Percentiles rank a stretch among this genome's conserved stretches.
These are phyloP conservation scores for Phytophthora megakarya DNA, from an alignment of 352 stramenopile species.

Conservation along the genomic window DNA sequence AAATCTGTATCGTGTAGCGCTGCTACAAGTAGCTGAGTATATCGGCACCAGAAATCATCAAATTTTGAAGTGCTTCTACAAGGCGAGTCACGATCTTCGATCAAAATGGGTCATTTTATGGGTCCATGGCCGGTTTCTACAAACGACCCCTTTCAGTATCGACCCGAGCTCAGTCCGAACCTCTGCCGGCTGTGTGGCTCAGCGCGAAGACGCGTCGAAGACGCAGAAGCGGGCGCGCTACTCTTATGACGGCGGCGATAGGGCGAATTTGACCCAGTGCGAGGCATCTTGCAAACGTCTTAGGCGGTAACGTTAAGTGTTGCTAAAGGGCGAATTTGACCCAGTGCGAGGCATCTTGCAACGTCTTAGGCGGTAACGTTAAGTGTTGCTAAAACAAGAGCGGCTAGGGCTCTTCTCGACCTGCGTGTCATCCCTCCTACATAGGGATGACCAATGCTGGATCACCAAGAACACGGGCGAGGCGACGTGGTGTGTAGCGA, in stretches of 20 bases:
- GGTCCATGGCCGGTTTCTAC: background rate
- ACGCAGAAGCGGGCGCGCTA: constrained; percentile 1
- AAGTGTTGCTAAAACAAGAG: background rate
- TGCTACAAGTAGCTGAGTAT: no score
- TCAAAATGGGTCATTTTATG: background rate
- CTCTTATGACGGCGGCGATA: constrained; percentile 24
- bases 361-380: background rate
- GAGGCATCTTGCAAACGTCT: background rate
- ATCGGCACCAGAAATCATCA: no score
- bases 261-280: background rate
- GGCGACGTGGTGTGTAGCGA: constrained; percentile 8
- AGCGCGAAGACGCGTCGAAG: background rate
- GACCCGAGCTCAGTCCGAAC: constrained; percentile 4
- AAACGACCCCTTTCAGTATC: constrained; percentile 2
- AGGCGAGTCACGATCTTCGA: background rate
- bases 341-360: background rate
- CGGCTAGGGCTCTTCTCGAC: background rate
- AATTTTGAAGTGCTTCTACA: no score
- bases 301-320: background rate
- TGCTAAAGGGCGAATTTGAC: background rate
- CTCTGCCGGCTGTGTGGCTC: constrained; percentile 20
- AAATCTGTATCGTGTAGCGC: no score
- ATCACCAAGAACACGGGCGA: constrained; percentile 18
- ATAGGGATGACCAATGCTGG: background rate
- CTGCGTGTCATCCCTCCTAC: constrained; percentile 7